Conservation (phyloP, 768 basidiomycete genomes). For the Boletus eberwhitei region DNA sequence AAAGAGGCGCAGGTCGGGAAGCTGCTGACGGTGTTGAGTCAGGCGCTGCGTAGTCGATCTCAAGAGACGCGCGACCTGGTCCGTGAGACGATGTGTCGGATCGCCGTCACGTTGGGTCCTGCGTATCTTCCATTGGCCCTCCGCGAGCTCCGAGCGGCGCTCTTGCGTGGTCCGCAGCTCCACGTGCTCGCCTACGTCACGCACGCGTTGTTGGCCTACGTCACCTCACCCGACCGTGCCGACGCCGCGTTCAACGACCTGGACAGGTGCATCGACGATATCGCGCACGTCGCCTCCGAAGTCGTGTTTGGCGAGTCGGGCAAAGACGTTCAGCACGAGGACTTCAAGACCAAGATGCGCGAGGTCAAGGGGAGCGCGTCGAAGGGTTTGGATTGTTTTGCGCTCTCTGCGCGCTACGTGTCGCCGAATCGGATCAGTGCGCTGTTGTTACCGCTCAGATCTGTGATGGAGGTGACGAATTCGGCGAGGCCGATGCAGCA, state of each 20-base stretch:
- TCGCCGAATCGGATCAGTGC: constrained; percentile 74
- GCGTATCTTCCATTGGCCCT: constrained; percentile 69
- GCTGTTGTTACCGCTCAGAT: constrained; percentile 73
- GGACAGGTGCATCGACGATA: constrained; percentile 74
- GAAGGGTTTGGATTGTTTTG: constrained; percentile 84
- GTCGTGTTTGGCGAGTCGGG: constrained; percentile 94
- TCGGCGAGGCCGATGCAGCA: constrained; percentile 74
- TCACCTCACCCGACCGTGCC: constrained; percentile 59
- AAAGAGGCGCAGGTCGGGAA: constrained; percentile 69
- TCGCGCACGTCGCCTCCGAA: constrained; percentile 78
- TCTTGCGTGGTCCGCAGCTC: constrained; percentile 88
- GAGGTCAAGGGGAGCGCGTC: constrained; percentile 83
- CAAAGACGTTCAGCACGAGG: constrained; percentile 82
- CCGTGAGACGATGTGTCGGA: constrained; percentile 78
- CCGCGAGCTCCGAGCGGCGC: constrained; percentile 78
- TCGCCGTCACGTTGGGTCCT: constrained; percentile 69
- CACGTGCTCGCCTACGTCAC: constrained; percentile 86
- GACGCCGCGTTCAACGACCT: constrained; percentile 55
- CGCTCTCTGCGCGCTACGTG: constrained; percentile 72
- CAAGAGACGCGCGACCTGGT: constrained; percentile 89
- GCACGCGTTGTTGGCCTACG: constrained; percentile 78
- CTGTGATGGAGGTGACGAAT: constrained; percentile 83
- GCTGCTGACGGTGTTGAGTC: constrained; percentile 80
- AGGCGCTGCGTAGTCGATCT: constrained; percentile 88
- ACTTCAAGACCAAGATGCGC: constrained; percentile 91